Evolutionary conservation across 208 protist species (phyloP).

Genomic region (Leptomonas seymouri): DNA sequence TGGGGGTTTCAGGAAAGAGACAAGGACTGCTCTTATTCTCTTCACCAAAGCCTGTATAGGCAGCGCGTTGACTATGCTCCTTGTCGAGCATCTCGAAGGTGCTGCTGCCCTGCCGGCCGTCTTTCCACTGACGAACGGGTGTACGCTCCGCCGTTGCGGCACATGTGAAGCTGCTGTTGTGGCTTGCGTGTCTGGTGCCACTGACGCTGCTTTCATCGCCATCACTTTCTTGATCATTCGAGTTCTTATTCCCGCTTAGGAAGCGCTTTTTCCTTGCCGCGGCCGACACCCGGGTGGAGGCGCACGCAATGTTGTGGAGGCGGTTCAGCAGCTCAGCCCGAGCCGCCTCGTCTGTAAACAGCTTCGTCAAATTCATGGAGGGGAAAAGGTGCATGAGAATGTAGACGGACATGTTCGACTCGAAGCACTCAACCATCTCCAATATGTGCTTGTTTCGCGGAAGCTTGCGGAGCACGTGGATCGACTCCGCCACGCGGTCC

Average conservation of each 20-base stretch:
- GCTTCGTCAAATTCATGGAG: conserved; percentile 65
- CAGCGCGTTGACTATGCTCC: neutral
- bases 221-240: neutral
- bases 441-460: conserved; percentile 82
- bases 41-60: neutral
- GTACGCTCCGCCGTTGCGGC: neutral
- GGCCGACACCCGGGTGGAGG: neutral
- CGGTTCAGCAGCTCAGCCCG: conserved; percentile 11
- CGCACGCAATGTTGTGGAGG: conserved; percentile 16
- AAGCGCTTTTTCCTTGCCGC: neutral
- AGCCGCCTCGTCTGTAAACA: conserved; percentile 46
- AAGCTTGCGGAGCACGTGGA: conserved; percentile 82
- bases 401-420: conserved; percentile 80
- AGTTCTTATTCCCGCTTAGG: neutral
- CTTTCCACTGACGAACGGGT: conserved; percentile 3
- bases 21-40: neutral
- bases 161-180: conserved; percentile 9
- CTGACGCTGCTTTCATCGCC: neutral
- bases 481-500: conserved; percentile 71
- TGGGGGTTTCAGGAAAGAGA: neutral
- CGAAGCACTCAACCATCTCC: conserved; percentile 89
- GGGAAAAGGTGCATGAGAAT: conserved; percentile 87
- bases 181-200: neutral
- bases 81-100: neutral
- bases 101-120: neutral